Evolutionary conservation across 2,329 filamentous ascomycete species (phyloP), one percentile per base, ranked within the genome.

Genomic region (Magnaporthiopsis poae): DNA sequence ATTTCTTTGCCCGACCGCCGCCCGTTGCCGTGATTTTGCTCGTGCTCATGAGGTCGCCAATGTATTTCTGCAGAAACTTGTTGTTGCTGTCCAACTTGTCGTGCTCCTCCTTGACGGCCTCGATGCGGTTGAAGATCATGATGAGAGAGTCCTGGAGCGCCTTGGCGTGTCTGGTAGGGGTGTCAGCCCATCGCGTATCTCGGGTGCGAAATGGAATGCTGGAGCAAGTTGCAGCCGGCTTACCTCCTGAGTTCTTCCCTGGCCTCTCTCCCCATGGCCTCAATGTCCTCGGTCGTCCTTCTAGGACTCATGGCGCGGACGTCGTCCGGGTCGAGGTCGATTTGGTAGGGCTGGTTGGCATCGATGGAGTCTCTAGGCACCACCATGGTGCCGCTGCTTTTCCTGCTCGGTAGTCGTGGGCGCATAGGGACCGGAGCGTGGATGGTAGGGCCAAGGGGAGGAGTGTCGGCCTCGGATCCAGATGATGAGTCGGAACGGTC

Each of bases 61-160:
- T 98, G 76, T 98, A 98, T 77, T 96, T 96, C 77, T 98, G 94
- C 63, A 99, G 80, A 74, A 98, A 97, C 74, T 92, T 94, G 83
- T 99, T 99, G 77, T 97, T 93, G 77, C 86, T 95, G 77, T 98
- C 93, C 66, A 99, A 87, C 78, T 96, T 97, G 79, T 97, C 92
- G 75, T 99, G 93, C 75, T 98, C 94, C 72, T 90, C 89, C 77
- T 92, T 91, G 70, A 98, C 93, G 36, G 91, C 91, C 75, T 99
- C 95, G 75, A 98, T 96, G 65, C 92, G 90, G 77, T 96, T 91
- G 71, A 96, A 92, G 61, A 98, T 90, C 69, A 90, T 91, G 69
- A 96, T 83, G 46, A 99, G 86, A 35, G 92, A 96, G 66, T 92
- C 91, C 78, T 99, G 95, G 35, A 98, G 82, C 62, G 87, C 86